A percentile compares a stretch with the other conserved stretches of the same genome.
Evolutionary conservation across 2,329 filamentous ascomycete species (phyloP).

Genomic region (Fusarium sp.): DNA sequence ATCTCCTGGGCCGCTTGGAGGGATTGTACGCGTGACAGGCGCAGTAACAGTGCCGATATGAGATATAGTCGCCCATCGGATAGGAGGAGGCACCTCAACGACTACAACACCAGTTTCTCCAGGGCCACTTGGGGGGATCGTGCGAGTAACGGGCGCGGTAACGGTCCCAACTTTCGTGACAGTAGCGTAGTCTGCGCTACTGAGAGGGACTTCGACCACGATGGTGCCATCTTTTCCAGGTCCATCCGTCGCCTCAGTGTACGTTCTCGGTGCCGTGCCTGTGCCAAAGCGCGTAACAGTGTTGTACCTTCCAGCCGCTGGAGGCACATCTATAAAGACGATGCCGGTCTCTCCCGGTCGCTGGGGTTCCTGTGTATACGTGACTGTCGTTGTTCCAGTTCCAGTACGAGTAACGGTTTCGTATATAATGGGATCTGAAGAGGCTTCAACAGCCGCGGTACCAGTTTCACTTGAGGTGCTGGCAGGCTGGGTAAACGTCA

Average conservation of each 20-base stretch:
- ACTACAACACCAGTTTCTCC: background rate
- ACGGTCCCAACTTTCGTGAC: background rate
- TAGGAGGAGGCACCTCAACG: background rate
- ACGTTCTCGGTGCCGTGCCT: background rate
- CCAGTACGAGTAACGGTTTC: background rate
- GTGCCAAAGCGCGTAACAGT: background rate
- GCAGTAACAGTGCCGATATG: background rate
- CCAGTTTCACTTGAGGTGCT: background rate
- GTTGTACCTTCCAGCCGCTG: fast-evolving
- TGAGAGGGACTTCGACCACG: background rate
- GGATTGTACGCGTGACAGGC: background rate
- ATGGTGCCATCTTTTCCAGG: background rate
- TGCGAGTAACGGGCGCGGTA: background rate
- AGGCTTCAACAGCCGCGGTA: background rate
- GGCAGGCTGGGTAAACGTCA: background rate
- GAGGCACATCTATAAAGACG: background rate
- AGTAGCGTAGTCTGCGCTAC: background rate
- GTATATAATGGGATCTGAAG: background rate
- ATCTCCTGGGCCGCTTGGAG: background rate
- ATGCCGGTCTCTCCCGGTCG: background rate
- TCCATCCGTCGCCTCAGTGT: background rate
- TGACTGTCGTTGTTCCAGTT: background rate
- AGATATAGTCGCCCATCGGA: background rate
- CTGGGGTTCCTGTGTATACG: background rate
- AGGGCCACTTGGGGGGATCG: background rate